These are phyloP conservation scores for Reticulascus tulasneorum DNA, from an alignment of 2,329 filamentous ascomycete species.

Conservation along the genomic window DNA sequence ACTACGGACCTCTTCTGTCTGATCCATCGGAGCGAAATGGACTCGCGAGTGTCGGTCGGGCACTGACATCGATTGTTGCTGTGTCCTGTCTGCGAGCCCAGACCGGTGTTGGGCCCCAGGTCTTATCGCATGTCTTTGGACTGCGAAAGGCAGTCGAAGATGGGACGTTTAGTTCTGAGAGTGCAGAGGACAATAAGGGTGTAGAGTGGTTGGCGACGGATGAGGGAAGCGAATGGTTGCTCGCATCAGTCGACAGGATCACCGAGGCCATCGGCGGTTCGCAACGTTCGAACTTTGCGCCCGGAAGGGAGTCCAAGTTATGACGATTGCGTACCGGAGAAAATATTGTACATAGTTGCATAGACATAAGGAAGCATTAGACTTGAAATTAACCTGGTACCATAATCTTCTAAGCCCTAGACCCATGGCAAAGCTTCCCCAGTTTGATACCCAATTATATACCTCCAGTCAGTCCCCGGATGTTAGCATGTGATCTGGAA, in stretches of 20 bases:
- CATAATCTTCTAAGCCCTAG: too few species aligned
- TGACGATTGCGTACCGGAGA: too few species aligned
- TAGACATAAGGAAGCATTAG: too few species aligned
- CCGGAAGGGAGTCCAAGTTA: constrained; percentile 9
- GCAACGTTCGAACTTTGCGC: constrained; percentile 8
- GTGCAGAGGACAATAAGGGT: constrained; percentile 23
- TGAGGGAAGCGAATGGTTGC: constrained; percentile 43
- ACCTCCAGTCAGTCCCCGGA: too few species aligned
- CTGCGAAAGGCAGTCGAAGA: constrained; percentile 72
- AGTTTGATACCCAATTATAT: too few species aligned
- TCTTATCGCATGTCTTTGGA: constrained; percentile 77
- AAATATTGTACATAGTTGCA: too few species aligned
- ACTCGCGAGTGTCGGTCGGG: constrained; percentile 57
- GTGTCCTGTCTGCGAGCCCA: constrained; percentile 73
- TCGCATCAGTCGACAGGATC: constrained; percentile 40
- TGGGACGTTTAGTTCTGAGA: constrained; percentile 44
- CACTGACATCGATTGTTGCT: constrained; percentile 69
- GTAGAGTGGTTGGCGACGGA: constrained; percentile 40
- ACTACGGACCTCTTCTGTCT: constrained; percentile 71
- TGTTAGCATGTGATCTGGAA: too few species aligned
- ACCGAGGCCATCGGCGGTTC: constrained; percentile 39
- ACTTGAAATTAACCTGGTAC: too few species aligned
- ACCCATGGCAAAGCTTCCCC: too few species aligned
- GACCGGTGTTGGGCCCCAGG: constrained; percentile 78
- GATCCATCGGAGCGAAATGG: constrained; percentile 54